These are phyloP conservation scores for Hypomyces perniciosus DNA, from an alignment of 2,329 filamentous ascomycete species.

Conservation along the genomic window DNA sequence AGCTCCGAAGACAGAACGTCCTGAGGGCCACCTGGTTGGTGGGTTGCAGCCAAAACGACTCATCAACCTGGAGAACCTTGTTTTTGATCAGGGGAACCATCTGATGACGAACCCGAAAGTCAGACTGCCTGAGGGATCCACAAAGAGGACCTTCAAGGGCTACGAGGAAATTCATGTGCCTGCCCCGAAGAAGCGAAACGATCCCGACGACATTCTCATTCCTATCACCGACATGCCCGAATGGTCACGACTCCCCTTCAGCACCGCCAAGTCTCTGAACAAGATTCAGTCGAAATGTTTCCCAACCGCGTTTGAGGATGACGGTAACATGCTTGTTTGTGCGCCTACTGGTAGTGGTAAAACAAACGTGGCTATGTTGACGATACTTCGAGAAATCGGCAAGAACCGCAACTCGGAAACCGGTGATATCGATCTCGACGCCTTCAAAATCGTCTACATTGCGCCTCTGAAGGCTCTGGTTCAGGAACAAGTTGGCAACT, in stretches of 20 bases:
- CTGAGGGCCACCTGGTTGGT: conserved; percentile 66
- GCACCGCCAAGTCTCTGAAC: conserved; percentile 79
- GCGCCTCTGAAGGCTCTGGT: conserved; percentile 93
- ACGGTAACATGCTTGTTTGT: conserved; percentile 97
- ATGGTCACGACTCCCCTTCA: conserved; percentile 85
- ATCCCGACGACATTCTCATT: conserved; percentile 73
- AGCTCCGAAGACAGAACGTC: conserved; percentile 46
- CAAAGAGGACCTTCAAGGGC: conserved; percentile 91
- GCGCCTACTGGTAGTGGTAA: conserved; percentile 96
- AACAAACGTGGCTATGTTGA: conserved; percentile 96
- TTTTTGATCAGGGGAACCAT: conserved; percentile 97
- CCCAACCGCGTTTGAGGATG: conserved; percentile 82
- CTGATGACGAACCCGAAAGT: conserved; percentile 99
- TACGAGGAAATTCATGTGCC: conserved; percentile 99
- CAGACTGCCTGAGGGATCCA: conserved; percentile 86
- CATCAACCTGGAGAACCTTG: conserved; percentile 90
- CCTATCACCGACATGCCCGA: conserved; percentile 85
- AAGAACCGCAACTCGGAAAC: conserved; percentile 86
- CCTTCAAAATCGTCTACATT: conserved; percentile 98
- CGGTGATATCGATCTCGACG: conserved; percentile 90
- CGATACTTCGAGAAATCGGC: conserved; percentile 92
- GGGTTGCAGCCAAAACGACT: conserved; percentile 79
- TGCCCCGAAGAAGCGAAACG: conserved; percentile 78
- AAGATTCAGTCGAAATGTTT: conserved; percentile 94
- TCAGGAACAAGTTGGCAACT: conserved; percentile 96